Base-by-base conservation (phyloP, 2,329 filamentous ascomycete genomes). In the Thielaviopsis populi region DNA sequence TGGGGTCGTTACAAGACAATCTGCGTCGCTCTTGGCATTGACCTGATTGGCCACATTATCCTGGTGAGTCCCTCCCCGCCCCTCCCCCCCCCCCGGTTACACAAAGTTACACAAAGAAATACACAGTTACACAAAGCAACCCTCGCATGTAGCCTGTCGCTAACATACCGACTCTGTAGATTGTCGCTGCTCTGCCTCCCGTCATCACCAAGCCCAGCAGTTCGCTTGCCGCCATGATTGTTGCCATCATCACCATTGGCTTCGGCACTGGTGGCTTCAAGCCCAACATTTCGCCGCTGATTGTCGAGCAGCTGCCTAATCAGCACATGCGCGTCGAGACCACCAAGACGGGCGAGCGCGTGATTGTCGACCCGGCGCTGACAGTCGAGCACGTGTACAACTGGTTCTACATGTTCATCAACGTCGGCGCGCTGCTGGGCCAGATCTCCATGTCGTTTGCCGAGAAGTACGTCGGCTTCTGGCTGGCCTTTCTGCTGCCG, bases 201-300 rank as follows among this genome's bases (percentile, higher is more conserved):
- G 80, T 86, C 24, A 83, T 89, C 59, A 74, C 77, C 13, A 75
- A 79, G 59, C 74, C 76, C 2, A 62, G 79, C 76, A 78, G 80
- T 27, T 78, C 84, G 0, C 76, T 88, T 17, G 83, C 77, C 0
- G 80, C 80, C 22, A 82, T 89, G 65, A 77, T 88, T 63, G 79
- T 89, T 70, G 85, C 83, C 8, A 74, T 79, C 62, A 69, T 79
- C 41, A 67, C 74, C 63, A 75, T 79, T 62, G 77, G 77, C 24
- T 72, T 89, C 13, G 87, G 87, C 46, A 88, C 86, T 0, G 87
- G 87, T 66, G 85, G 86, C 66, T 89, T 90, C 78, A 90, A 90
- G 75, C 74, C 85, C 50, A 91, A 90, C 68, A 82, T 90, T 62
- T 83, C 81, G 19, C 83, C 84, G 1, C 74, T 87, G 27, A 83